A percentile compares a stretch with the other conserved stretches of the same genome.
Conservation (phyloP, 768 basidiomycete species). For the Asterophora lycoperdoides region DNA sequence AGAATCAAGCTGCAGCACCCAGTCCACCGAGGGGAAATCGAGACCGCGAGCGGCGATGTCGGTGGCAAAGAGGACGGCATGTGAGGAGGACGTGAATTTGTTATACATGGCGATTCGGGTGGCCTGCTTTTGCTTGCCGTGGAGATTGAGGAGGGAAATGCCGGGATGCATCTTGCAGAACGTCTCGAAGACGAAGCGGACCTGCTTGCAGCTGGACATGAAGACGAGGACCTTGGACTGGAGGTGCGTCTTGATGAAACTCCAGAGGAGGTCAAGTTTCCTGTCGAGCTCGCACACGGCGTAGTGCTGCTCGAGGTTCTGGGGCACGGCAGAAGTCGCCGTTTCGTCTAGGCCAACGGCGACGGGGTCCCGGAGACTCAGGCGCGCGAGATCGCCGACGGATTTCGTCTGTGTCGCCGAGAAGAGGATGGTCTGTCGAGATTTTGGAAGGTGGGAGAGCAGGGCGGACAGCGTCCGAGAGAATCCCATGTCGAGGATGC, state of each 20-base stretch:
- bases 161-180: conserved; percentile 97
- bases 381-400: conserved; percentile 80
- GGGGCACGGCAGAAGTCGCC: conserved; percentile 57
- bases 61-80: conserved; percentile 89
- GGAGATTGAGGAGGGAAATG: conserved; percentile 85
- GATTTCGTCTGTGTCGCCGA: conserved; percentile 96
- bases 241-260: conserved; percentile 91
- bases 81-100: conserved; percentile 75
- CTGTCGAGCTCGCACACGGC: conserved; percentile 75
- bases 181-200: conserved; percentile 93
- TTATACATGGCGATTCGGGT: conserved; percentile 79
- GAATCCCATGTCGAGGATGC: conserved; percentile 97
- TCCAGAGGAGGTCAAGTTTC: conserved; percentile 90
- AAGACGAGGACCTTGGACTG: conserved; percentile 92
- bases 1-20: conserved; percentile 94
- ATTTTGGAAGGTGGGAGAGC: conserved; percentile 84
- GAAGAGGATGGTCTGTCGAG: conserved; percentile 93
- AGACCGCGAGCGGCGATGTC: conserved; percentile 95
- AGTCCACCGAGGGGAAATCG: conserved; percentile 95
- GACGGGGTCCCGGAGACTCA: conserved; percentile 81
- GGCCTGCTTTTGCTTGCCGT: conserved; percentile 96
- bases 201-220: conserved; percentile 93
- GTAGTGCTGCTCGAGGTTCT: conserved; percentile 85
- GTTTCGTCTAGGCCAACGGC: conserved; percentile 62
- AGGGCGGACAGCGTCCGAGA: conserved; percentile 84